Percentiles rank a stretch among this genome's conserved stretches.
These are phyloP conservation scores for Canavalia gladiata DNA, from an alignment of 306 rosid genomes.

Conservation along the genomic window DNA sequence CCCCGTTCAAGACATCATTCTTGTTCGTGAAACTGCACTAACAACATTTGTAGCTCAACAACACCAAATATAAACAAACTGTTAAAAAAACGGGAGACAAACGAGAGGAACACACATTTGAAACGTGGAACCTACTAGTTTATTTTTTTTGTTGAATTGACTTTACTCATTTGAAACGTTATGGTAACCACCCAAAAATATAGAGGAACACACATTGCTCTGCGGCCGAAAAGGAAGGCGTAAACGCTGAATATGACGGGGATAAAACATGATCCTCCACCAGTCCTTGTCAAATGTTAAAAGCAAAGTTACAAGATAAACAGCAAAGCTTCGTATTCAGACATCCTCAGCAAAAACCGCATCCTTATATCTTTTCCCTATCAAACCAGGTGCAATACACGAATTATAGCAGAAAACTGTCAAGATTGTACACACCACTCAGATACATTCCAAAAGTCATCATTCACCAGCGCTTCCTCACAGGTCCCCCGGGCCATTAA, in stretches of 20 bases:
- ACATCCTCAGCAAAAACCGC: conserved; percentile 42
- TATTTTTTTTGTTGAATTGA: no score
- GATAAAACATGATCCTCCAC: not conserved
- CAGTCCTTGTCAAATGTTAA: conserved; percentile 13
- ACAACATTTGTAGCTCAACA: no score
- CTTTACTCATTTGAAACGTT: not conserved
- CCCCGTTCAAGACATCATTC: no score
- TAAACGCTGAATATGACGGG: not conserved
- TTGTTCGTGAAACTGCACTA: no score
- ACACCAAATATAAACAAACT: no score
- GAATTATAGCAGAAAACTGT: not conserved
- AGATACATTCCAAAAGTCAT: conserved; percentile 6
- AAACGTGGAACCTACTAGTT: no score
- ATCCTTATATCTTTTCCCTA: conserved; percentile 35
- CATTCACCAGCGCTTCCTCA: conserved; percentile 39
- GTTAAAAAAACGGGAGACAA: not conserved
- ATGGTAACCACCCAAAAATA: not conserved
- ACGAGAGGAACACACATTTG: not conserved
- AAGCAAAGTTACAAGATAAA: conserved; percentile 32
- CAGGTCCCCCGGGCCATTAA: conserved; percentile 74
- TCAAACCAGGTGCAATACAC: conserved; percentile 31
- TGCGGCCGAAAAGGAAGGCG: conserved; percentile 1
- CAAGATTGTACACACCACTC: conserved; percentile 29
- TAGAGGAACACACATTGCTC: not conserved
- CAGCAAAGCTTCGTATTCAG: conserved; percentile 28